Evolutionary conservation across 352 stramenopile genomes (phyloP).

Genomic region (Pythium monospermum): DNA sequence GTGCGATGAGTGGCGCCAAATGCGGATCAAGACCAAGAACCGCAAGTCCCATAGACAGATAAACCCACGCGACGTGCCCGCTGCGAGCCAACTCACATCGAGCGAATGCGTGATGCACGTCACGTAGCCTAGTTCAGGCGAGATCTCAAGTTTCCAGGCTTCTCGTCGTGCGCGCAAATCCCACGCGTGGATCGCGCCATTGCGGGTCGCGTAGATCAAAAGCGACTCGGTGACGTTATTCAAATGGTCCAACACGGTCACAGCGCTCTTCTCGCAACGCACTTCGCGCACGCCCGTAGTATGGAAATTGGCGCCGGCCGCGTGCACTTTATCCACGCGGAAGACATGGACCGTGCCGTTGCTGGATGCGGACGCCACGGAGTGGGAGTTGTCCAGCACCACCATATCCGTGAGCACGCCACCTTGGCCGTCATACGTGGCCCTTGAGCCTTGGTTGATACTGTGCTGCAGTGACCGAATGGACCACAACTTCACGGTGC

Average conservation of each 20-base stretch:
- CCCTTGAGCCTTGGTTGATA: constrained; percentile 89
- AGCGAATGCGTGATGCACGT: constrained; percentile 94
- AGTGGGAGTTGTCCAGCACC: constrained; percentile 96
- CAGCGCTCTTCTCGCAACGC: constrained; percentile 83
- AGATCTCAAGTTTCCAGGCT: constrained; percentile 91
- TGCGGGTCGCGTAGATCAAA: constrained; percentile 92
- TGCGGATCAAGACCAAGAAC: constrained; percentile 92
- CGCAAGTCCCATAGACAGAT: constrained; percentile 96
- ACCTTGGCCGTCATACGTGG: constrained; percentile 92
- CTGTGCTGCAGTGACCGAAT: constrained; percentile 91
- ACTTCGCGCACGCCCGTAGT: constrained; percentile 69
- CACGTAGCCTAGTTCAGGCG: constrained; percentile 93
- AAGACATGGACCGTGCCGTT: constrained; percentile 95
- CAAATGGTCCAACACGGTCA: constrained; percentile 94
- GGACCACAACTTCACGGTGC: constrained; percentile 95
- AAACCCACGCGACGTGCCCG: constrained; percentile 92
- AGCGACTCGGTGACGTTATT: constrained; percentile 93
- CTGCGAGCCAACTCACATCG: constrained; percentile 94
- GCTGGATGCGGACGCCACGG: constrained; percentile 87
- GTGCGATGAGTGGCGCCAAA: constrained; percentile 95
- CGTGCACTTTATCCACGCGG: constrained; percentile 90
- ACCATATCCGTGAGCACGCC: constrained; percentile 91
- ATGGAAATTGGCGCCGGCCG: constrained; percentile 64
- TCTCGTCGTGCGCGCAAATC: constrained; percentile 89
- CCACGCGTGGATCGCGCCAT: constrained; percentile 87